phyloP scores from a whole-genome alignment of 805 yeast genomes.

The Clavispora santaluciae region DNA sequence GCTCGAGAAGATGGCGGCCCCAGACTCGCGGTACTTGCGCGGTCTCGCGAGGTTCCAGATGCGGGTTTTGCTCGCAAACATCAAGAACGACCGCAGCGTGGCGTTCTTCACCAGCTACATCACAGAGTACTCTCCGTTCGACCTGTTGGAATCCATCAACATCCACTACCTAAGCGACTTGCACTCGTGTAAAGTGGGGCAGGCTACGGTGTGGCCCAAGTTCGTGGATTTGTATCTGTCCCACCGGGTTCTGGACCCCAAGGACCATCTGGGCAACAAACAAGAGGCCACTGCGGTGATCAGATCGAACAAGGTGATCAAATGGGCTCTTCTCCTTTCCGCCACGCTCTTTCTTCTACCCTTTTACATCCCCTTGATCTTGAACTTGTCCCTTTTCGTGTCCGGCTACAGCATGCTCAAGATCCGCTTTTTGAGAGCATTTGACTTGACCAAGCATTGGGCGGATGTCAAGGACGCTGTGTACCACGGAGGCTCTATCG shows the following conservation, averaged over 20 bases:
- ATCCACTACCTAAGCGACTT: slow-evolving; percentile 45
- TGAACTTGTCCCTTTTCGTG: slow-evolving; percentile 30
- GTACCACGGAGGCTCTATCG: slow-evolving; percentile 26
- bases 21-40: slow-evolving; percentile 42
- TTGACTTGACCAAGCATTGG: slow-evolving; percentile 31
- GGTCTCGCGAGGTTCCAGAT: slow-evolving; percentile 57
- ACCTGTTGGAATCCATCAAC: slow-evolving; percentile 44
- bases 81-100: slow-evolving; percentile 79
- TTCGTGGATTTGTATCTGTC: slow-evolving; percentile 48
- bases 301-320: slow-evolving; percentile 24
- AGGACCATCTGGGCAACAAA: slow-evolving; percentile 17
- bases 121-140: slow-evolving; percentile 70
- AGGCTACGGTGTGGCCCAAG: slow-evolving; percentile 37
- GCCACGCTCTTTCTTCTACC: slow-evolving; percentile 35
- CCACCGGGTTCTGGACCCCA: slow-evolving; percentile 8
- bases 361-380: slow-evolving; percentile 46
- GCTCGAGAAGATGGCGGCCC: slow-evolving; percentile 51
- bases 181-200: slow-evolving; percentile 38
- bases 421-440: slow-evolving; percentile 22
- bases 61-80: slow-evolving; percentile 64
- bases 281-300: slow-evolving; percentile 38
- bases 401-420: slow-evolving; percentile 39
- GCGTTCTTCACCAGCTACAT: slow-evolving; percentile 82
- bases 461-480: slow-evolving; percentile 26
- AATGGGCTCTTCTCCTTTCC: slow-evolving; percentile 20